Evolutionary conservation across 2,329 filamentous ascomycete genomes (phyloP), one percentile per base, ranked within the genome.

Genomic region (Paracoccidioides brasiliensis): DNA sequence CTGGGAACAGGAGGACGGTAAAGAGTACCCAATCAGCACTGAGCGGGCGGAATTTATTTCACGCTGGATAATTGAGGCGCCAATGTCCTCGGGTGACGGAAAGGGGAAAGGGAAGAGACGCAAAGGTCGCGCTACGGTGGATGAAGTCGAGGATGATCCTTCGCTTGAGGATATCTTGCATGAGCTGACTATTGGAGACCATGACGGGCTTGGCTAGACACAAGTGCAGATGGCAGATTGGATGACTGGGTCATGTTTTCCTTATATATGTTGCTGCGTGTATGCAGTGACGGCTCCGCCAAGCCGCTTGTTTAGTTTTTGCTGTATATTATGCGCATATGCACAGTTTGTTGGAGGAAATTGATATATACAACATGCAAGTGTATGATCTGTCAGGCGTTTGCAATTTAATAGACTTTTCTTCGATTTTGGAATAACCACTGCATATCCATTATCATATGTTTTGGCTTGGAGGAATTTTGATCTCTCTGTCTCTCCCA

Each of bases 11-110:
- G 83, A 85, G 53, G 80, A 84, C 57, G 80, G 78, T 0, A 81
- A 80, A 63, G 84, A 88, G 60, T 86, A 86, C 66, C 80, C 81
- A 2, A 82, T 88, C 59, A 76, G 79, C 15, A 87, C 85, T 1
- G 83, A 86, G 59, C 78, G 87, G 28, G 86, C 86, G 0, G 77
- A 81, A 50, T 79, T 80, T 15, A 81, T 91, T 56, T 79, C 82
- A 0, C 72, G 80, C 44, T 93, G 88, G 87, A 79, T 91, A 28
- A 71, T 72, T 51, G 77, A 84, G 56, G 81, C 80, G 0, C 81
- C 80, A 22, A 32, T 59, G n/a, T 53, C 56, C 30, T 56, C 55
- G 10, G 60, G 60, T 2, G 57, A 57, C 28, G 58, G 58, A 6
- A 54, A 48, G 7, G 53, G 41, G 22, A 58, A 58, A 50, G 56